Evolutionary conservation across 2,329 filamentous ascomycete species (phyloP).

Genomic region (Endoconidiophora polonica): DNA sequence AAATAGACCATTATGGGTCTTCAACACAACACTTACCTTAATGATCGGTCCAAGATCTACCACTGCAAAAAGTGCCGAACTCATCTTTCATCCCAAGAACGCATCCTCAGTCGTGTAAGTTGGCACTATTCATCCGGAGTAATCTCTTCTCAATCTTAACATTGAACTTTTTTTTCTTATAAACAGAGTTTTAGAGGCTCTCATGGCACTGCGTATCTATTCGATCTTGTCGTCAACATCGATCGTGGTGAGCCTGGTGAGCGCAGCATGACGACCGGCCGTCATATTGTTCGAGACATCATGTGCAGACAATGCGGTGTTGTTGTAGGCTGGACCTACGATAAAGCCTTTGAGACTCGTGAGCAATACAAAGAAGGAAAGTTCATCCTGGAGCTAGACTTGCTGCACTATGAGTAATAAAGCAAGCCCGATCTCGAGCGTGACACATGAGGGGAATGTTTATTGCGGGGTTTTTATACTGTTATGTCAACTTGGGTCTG

Average conservation of each 20-base stretch:
- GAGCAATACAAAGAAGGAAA: constrained; percentile 99
- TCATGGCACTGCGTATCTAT: constrained; percentile 94
- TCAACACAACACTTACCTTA: constrained; percentile 80
- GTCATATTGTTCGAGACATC: constrained; percentile 89
- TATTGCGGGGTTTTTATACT: too few species aligned
- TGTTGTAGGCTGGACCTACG: constrained; percentile 96
- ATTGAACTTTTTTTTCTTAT: neutral
- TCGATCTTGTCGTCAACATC: constrained; percentile 87
- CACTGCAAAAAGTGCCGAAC: constrained; percentile 92
- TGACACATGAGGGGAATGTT: too few species aligned
- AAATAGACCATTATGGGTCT: constrained; percentile 52
- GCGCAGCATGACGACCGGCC: constrained; percentile 94
- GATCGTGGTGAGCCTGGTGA: constrained; percentile 70
- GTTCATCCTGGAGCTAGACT: constrained; percentile 84
- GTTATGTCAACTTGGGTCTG: too few species aligned
- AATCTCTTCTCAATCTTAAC: neutral
- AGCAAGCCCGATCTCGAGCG: too few species aligned
- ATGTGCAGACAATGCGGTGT: constrained; percentile 79
- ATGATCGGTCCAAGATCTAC: constrained; percentile 62
- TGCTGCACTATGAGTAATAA: constrained; percentile 58
- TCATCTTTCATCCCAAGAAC: constrained; percentile 85
- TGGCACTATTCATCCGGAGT: neutral
- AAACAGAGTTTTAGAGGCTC: constrained; percentile 89
- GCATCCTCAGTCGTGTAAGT: constrained; percentile 82
- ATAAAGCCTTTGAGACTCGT: constrained; percentile 78